These are phyloP conservation scores for Angophora floribunda DNA, from an alignment of 345 rosid genomes.

Conservation along the genomic window DNA sequence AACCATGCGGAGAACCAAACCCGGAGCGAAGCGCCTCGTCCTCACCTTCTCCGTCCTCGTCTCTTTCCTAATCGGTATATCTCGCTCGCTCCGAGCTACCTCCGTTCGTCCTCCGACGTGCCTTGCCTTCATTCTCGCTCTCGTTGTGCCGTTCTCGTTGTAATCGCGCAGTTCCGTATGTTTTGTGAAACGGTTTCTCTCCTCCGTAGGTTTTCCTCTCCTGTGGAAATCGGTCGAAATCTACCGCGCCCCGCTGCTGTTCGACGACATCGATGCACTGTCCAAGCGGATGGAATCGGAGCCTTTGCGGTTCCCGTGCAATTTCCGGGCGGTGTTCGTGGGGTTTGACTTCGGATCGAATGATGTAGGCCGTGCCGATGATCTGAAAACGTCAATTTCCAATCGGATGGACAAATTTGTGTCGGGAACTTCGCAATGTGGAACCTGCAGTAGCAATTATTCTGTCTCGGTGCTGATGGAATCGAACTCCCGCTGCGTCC, in stretches of 20 bases:
- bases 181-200: background rate
- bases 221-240: slow-evolving; percentile 91
- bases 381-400: slow-evolving; percentile 28
- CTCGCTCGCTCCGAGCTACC: background rate
- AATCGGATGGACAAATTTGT: slow-evolving; percentile 29
- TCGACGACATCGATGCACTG: slow-evolving; percentile 55
- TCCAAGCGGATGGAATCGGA: slow-evolving; percentile 37
- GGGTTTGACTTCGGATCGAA: slow-evolving; percentile 16
- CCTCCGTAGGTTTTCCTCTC: slow-evolving; percentile 47
- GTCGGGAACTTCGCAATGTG: slow-evolving; percentile 33
- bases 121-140: background rate
- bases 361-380: slow-evolving; percentile 4
- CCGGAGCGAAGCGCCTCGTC: slow-evolving; percentile 75
- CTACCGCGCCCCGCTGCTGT: slow-evolving; percentile 84
- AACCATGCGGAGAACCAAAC: slow-evolving; percentile 56
- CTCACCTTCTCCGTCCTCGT: slow-evolving; percentile 57
- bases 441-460: slow-evolving; percentile 28
- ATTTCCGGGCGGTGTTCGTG: slow-evolving; percentile 53
- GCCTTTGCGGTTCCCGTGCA: slow-evolving; percentile 48
- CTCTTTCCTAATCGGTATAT: slow-evolving; percentile 61
- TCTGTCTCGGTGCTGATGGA: slow-evolving; percentile 52
- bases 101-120: background rate
- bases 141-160: background rate
- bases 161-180: background rate
- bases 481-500: slow-evolving; percentile 17